Percentiles rank a stretch among this genome's conserved stretches.
Evolutionary conservation across 1,139 yeast species (phyloP).

Genomic region (Debaryomycetaceae sp.): DNA sequence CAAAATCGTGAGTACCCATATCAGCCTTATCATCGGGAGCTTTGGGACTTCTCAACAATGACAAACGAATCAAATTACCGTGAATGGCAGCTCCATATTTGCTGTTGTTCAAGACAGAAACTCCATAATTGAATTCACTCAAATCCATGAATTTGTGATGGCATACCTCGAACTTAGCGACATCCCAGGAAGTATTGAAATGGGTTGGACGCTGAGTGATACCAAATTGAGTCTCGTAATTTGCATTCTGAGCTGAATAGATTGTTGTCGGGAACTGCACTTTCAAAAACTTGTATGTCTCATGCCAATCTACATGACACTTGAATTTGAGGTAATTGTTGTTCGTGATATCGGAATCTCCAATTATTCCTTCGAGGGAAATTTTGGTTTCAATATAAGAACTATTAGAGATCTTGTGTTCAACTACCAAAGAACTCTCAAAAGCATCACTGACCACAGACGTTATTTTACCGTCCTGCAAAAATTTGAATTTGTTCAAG

Average conservation of each 20-base stretch:
- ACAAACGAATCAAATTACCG: constrained; percentile 82
- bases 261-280: constrained; percentile 93
- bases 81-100: constrained; percentile 92
- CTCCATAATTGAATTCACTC: constrained; percentile 84
- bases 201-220: constrained; percentile 89
- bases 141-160: constrained; percentile 92
- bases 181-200: constrained; percentile 92
- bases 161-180: constrained; percentile 93
- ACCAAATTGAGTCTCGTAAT: constrained; percentile 93
- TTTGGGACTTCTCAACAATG: constrained; percentile 80
- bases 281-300: constrained; percentile 81
- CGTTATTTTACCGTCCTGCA: constrained; percentile 40
- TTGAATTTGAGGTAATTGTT: constrained; percentile 50
- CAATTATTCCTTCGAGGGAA: constrained; percentile 58
- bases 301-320: constrained; percentile 81
- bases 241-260: constrained; percentile 63
- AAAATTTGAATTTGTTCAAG: constrained; percentile 60
- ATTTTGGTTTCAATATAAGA: constrained; percentile 68
- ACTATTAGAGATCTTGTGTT: constrained; percentile 51
- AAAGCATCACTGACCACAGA: constrained; percentile 55
- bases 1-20: constrained; percentile 82
- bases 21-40: constrained; percentile 93
- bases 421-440: constrained; percentile 59
- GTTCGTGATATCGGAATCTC: constrained; percentile 25
- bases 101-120: constrained; percentile 76